phyloP scores from a whole-genome alignment of 352 stramenopile genomes.

The Globisporangium acanthophoron region DNA sequence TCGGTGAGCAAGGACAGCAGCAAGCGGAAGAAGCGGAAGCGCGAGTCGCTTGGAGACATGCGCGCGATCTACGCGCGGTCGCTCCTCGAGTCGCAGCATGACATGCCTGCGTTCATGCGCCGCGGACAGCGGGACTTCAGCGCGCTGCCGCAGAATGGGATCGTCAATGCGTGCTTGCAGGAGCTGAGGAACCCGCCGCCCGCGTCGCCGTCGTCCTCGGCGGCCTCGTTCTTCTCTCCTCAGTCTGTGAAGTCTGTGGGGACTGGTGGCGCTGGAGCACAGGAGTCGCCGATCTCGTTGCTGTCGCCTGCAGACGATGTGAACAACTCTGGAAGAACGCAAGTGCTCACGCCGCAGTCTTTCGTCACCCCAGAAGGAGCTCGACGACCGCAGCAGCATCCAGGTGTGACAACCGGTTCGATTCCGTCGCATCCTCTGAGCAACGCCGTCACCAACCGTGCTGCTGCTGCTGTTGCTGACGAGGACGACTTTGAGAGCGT shows the following conservation, averaged over 20 bases:
- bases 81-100: slow-evolving; percentile 51
- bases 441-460: neutral
- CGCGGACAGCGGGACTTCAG: slow-evolving; percentile 28
- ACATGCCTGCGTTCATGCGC: slow-evolving; percentile 25
- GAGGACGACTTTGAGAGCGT: slow-evolving; percentile 12
- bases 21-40: slow-evolving; percentile 17
- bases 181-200: slow-evolving; percentile 23
- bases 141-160: slow-evolving; percentile 41
- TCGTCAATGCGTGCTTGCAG: slow-evolving; percentile 63
- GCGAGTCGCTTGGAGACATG: slow-evolving; percentile 47
- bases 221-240: slow-evolving; percentile 6
- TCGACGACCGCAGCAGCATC: neutral
- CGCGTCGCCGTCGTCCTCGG: slow-evolving; percentile 2
- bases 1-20: neutral
- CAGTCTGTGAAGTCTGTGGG: slow-evolving; percentile 6
- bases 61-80: slow-evolving; percentile 72
- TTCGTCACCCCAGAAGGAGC: neutral
- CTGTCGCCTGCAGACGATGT: slow-evolving; percentile 1
- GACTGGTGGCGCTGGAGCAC: neutral
- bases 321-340: neutral
- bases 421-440: neutral
- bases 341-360: neutral
- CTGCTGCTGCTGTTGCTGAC: neutral
- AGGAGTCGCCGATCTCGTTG: slow-evolving; percentile 14
- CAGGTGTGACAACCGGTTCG: neutral